Conservation (phyloP, 2,329 filamentous ascomycete genomes). For the Epichloe uncinata region DNA sequence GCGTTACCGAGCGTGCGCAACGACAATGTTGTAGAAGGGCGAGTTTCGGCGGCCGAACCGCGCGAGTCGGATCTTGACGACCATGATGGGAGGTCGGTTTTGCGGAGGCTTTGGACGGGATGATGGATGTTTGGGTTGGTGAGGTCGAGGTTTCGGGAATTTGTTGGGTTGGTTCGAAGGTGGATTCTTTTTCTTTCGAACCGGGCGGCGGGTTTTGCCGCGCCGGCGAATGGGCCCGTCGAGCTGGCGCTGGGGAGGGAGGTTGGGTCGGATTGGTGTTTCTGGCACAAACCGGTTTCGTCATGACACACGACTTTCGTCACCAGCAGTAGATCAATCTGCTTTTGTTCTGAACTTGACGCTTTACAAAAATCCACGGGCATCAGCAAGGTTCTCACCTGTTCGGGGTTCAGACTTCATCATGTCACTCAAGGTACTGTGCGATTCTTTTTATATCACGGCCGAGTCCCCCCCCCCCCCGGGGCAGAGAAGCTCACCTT, state of each 20-base stretch:
- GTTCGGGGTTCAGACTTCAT: background rate
- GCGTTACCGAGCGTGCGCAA: slow-evolving; percentile 87
- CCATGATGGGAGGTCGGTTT: slow-evolving; percentile 43
- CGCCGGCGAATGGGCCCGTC: slow-evolving; percentile 9
- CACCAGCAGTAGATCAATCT: too few species aligned
- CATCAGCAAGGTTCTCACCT: background rate
- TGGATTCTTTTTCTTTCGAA: slow-evolving; percentile 8
- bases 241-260: too few species aligned
- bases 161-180: background rate
- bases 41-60: slow-evolving; percentile 79
- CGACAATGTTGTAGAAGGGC: slow-evolving; percentile 97
- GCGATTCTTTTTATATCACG: background rate
- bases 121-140: background rate
- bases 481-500: too few species aligned
- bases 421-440: background rate
- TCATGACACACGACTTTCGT: background rate
- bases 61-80: slow-evolving; percentile 83
- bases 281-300: too few species aligned
- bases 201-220: slow-evolving; percentile 25
- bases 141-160: too few species aligned
- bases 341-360: background rate
- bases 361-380: background rate
- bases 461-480: background rate
- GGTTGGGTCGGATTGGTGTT: too few species aligned
- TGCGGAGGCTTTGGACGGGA: background rate